Evolutionary conservation across 1,284 basidiomycete genomes (phyloP).

Genomic region (Ganoderma resinaceum): DNA sequence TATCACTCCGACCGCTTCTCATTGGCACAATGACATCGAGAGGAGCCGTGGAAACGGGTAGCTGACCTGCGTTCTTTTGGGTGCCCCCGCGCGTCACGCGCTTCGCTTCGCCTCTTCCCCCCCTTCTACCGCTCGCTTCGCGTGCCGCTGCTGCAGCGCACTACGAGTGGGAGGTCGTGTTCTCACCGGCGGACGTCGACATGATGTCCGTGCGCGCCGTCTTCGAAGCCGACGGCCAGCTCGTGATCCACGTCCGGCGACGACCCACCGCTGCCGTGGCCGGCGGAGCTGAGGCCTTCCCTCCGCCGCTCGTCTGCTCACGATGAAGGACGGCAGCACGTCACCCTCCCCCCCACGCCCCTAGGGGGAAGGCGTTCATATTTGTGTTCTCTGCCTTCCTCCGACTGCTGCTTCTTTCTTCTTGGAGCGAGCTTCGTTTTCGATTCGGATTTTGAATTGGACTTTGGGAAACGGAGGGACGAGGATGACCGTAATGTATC

Average conservation of each 20-base stretch:
- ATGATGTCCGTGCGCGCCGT: conserved; percentile 35
- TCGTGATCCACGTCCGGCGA: conserved; percentile 35
- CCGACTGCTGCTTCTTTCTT: background rate
- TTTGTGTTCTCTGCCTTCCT: background rate
- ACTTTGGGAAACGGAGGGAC: background rate
- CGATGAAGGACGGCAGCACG: conserved; percentile 1
- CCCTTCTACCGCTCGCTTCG: background rate
- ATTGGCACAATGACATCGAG: background rate
- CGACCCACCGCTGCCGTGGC: background rate
- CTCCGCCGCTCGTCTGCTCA: conserved; percentile 16
- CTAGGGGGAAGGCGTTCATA: too few species aligned
- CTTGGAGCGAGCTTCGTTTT: background rate
- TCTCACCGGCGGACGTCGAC: conserved; percentile 39
- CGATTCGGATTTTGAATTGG: background rate
- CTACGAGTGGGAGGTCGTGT: conserved; percentile 40
- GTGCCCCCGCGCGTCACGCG: background rate
- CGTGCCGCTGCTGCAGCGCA: conserved; percentile 30
- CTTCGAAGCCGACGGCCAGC: conserved; percentile 33
- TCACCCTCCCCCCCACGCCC: background rate
- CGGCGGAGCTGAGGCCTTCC: background rate
- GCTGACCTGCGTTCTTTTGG: conserved; percentile 5
- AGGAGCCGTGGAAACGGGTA: background rate
- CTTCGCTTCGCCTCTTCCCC: background rate
- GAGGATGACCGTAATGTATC: conserved; percentile 12
- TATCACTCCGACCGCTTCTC: background rate